phyloP scores from a whole-genome alignment of 257 asterid genomes.

The Ajuga chamaepitys region DNA sequence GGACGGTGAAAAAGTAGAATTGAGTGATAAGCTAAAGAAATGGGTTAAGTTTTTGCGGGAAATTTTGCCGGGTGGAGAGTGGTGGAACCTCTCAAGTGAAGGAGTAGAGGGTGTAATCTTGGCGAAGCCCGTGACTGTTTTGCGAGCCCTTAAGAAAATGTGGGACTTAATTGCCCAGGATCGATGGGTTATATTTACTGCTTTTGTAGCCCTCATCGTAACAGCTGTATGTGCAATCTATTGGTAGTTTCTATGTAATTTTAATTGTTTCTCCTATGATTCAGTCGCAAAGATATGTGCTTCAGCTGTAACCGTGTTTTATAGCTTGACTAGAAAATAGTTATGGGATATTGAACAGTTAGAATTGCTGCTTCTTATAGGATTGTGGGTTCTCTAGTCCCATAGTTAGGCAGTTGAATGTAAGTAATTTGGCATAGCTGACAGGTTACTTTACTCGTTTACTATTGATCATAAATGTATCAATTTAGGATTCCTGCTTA shows the following conservation, averaged over 20 bases:
- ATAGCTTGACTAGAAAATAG: background rate
- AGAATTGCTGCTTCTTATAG: background rate
- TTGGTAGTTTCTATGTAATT: background rate
- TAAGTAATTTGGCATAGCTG: background rate
- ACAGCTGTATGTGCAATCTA: slow-evolving; percentile 68
- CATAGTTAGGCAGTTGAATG: background rate
- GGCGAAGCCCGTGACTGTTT: slow-evolving; percentile 87
- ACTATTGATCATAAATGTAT: background rate
- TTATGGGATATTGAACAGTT: background rate
- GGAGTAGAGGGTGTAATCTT: slow-evolving; percentile 35
- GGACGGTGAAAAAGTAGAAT: slow-evolving; percentile 14
- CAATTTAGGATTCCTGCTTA: background rate
- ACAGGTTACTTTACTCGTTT: slow-evolving; percentile 3
- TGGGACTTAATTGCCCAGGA: slow-evolving; percentile 83
- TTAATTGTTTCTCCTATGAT: background rate
- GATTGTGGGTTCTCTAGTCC: background rate
- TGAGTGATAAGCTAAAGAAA: slow-evolving; percentile 39
- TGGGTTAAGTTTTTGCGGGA: slow-evolving; percentile 44
- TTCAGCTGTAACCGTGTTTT: background rate
- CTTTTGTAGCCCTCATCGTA: slow-evolving; percentile 62
- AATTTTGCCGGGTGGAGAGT: slow-evolving; percentile 73
- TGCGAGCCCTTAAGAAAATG: slow-evolving; percentile 67
- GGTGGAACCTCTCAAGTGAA: slow-evolving; percentile 78
- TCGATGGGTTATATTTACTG: slow-evolving; percentile 72
- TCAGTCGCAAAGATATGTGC: background rate